Evolutionary conservation across 257 asterid genomes (phyloP).

Genomic region (Capsicum rhomboideum): DNA sequence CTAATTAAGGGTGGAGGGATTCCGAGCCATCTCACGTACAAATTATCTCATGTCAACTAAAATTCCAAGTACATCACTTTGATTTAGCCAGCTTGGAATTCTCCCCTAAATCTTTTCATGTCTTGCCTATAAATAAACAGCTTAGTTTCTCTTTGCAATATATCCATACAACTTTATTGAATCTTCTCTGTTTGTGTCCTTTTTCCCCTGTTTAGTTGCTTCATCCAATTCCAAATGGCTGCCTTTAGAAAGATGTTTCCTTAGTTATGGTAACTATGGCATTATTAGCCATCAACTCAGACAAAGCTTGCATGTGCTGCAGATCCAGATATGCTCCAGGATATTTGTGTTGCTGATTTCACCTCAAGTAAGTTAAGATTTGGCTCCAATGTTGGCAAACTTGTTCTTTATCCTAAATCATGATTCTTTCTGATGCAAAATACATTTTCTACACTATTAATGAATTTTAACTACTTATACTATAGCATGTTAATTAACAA

Average conservation of each 20-base stretch:
- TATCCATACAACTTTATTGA: neutral
- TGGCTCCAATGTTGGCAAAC: neutral
- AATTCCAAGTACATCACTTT: neutral
- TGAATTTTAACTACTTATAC: no score
- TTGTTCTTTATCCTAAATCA: no score
- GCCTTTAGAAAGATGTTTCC: neutral
- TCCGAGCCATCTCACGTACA: neutral
- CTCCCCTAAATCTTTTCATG: neutral
- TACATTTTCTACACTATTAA: no score
- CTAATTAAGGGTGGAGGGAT: neutral
- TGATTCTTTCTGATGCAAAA: no score
- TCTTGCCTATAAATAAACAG: slow-evolving; percentile 12
- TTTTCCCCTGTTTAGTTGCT: neutral
- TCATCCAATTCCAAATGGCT: slow-evolving; percentile 3
- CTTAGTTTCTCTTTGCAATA: neutral
- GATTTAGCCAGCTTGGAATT: neutral
- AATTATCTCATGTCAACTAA: neutral
- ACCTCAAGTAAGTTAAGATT: slow-evolving; percentile 23
- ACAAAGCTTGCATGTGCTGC: slow-evolving; percentile 15
- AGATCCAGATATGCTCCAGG: slow-evolving; percentile 57
- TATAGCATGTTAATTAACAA: no score
- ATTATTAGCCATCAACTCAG: neutral
- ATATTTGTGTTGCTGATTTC: slow-evolving; percentile 54
- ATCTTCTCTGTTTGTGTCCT: neutral
- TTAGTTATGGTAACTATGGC: neutral